Evolutionary conservation across 1,284 basidiomycete species (phyloP).

Genomic region (Ustilago loliicola): DNA sequence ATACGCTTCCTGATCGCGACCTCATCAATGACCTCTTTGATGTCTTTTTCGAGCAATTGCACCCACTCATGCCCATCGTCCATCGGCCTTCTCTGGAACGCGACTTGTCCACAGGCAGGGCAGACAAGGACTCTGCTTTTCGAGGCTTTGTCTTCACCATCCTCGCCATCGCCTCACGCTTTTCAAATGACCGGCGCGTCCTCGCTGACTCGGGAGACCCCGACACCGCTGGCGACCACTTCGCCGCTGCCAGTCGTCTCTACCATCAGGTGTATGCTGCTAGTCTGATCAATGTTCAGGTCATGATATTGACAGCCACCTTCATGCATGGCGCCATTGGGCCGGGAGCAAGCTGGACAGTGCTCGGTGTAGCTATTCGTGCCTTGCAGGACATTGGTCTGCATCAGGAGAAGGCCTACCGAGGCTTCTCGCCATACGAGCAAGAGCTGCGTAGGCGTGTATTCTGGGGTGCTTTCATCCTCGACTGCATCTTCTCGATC

Average conservation of each 20-base stretch:
- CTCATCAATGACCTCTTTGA: slow-evolving; percentile 53
- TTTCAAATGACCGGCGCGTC: slow-evolving; percentile 58
- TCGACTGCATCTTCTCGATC: slow-evolving; percentile 63
- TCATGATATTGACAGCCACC: slow-evolving; percentile 58
- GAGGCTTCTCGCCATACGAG: slow-evolving; percentile 58
- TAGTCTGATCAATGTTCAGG: slow-evolving; percentile 64
- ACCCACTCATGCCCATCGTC: slow-evolving; percentile 64
- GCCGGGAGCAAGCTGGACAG: slow-evolving; percentile 59
- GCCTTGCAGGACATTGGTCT: slow-evolving; percentile 63
- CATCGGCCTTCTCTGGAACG: slow-evolving; percentile 56
- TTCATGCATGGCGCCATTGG: slow-evolving; percentile 63
- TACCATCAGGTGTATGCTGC: slow-evolving; percentile 65
- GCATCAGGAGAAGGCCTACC: slow-evolving; percentile 61
- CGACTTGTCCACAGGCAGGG: slow-evolving; percentile 52
- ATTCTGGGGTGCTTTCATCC: slow-evolving; percentile 63
- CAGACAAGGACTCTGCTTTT: slow-evolving; percentile 60
- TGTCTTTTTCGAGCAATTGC: slow-evolving; percentile 53
- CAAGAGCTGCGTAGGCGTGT: slow-evolving; percentile 57
- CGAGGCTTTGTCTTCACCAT: slow-evolving; percentile 64
- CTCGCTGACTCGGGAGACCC: slow-evolving; percentile 53
- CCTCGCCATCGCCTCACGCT: slow-evolving; percentile 61
- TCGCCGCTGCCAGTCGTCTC: slow-evolving; percentile 60
- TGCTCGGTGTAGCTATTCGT: slow-evolving; percentile 63
- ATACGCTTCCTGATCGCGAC: slow-evolving; percentile 54
- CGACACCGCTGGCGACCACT: slow-evolving; percentile 61